Percentiles rank a stretch among this genome's conserved stretches.
phyloP scores from a whole-genome alignment of 2,329 filamentous ascomycete species.

The Alternaria sp. region DNA sequence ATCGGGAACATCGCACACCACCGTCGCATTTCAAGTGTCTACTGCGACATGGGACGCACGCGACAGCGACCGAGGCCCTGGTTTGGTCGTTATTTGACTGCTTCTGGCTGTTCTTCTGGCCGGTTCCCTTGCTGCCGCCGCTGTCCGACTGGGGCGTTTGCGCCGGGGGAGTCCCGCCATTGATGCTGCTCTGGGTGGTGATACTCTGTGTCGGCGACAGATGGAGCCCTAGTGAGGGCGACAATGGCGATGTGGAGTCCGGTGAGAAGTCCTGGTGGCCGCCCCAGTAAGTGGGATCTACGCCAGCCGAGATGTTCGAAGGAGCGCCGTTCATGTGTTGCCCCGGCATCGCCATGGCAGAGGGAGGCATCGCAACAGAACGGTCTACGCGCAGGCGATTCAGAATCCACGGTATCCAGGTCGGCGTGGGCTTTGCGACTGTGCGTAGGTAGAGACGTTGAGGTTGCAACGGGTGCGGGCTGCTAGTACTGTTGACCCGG shows the following conservation, averaged over 20 bases:
- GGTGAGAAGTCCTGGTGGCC: conserved; percentile 34
- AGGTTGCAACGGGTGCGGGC: conserved; percentile 24
- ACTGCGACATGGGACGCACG: conserved; percentile 60
- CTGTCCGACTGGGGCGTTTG: conserved; percentile 41
- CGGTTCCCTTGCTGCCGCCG: conserved; percentile 23
- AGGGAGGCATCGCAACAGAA: conserved; percentile 21
- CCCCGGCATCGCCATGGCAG: conserved; percentile 37
- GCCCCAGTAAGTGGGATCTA: conserved; percentile 44
- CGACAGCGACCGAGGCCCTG: conserved; percentile 50
- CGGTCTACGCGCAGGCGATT: conserved; percentile 1
- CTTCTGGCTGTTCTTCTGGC: conserved; percentile 29
- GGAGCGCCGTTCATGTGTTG: conserved; percentile 30
- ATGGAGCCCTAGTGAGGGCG: conserved; percentile 34
- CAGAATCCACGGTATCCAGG: conserved; percentile 13
- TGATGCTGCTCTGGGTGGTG: conserved; percentile 38
- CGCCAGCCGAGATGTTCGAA: conserved; percentile 32
- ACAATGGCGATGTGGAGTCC: conserved; percentile 29
- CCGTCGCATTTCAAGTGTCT: conserved; percentile 62
- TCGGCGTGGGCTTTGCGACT: conserved; percentile 20
- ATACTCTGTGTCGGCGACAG: conserved; percentile 39
- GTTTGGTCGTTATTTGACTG: conserved; percentile 22
- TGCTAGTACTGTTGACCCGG: conserved; percentile 9
- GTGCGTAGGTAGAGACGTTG: conserved; percentile 32
- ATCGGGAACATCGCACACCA: conserved; percentile 57
- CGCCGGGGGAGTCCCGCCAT: conserved; percentile 36